These are phyloP conservation scores for Xanthoparmelia taractica DNA, from an alignment of 495 filamentous ascomycete genomes.

Conservation along the genomic window DNA sequence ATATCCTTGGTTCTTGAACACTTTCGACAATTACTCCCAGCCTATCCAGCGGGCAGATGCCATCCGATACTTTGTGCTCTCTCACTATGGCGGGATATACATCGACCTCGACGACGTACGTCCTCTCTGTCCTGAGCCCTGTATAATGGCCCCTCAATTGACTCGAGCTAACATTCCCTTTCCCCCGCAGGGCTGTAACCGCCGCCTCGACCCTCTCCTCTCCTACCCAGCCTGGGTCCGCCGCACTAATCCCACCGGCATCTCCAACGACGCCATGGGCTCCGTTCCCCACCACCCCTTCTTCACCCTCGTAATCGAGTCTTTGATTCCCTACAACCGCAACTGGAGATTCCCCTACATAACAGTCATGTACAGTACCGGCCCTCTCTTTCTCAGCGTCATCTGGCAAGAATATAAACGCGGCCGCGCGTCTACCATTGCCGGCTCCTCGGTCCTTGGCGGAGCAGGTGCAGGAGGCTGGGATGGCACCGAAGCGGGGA, in stretches of 20 bases:
- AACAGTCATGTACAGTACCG: conserved; percentile 82
- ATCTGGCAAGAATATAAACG: conserved; percentile 75
- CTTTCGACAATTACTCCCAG: conserved; percentile 72
- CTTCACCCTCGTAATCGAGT: conserved; percentile 65
- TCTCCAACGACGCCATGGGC: conserved; percentile 87
- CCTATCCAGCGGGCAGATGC: conserved; percentile 82
- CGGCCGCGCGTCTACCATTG: conserved; percentile 14
- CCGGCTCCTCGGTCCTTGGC: conserved; percentile 9
- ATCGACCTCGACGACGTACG: conserved; percentile 81
- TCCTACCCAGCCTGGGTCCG: conserved; percentile 78
- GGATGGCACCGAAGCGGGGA: conserved; percentile 33
- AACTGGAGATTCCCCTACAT: conserved; percentile 79
- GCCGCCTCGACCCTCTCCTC: conserved; percentile 71
- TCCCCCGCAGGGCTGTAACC: conserved; percentile 63
- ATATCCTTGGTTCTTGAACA: conserved; percentile 82
- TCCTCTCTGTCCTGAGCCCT: conserved; percentile 23
- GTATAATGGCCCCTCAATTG: background rate
- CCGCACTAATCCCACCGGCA: conserved; percentile 71
- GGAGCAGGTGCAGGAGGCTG: conserved; percentile 11
- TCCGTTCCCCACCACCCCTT: conserved; percentile 73
- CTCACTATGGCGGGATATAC: conserved; percentile 78
- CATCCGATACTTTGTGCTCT: conserved; percentile 81
- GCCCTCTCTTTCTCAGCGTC: conserved; percentile 74
- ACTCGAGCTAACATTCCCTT: background rate
- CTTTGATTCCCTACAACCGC: conserved; percentile 61